Percentiles rank a stretch among this genome's conserved stretches.
Conservation (phyloP, 2,329 filamentous ascomycete species). For the Aspergillus sclerotialis region DNA sequence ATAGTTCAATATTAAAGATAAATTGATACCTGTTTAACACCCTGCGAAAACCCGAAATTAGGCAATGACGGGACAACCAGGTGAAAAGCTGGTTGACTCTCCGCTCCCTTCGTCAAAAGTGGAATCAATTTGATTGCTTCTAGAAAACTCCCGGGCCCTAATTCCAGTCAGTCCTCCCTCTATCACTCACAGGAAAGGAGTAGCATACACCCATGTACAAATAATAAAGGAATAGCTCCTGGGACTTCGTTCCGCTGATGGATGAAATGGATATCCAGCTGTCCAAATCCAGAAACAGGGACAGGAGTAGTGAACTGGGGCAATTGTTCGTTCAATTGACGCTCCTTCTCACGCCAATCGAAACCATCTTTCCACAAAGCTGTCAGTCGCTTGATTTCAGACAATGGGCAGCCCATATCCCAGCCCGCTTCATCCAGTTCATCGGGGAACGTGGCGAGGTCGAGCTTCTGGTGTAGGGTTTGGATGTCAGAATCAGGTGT, state of each 20-base stretch:
- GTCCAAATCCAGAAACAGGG: slow-evolving; percentile 51
- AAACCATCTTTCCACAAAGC: slow-evolving; percentile 50
- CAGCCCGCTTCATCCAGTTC: slow-evolving; percentile 48
- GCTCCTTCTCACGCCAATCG: slow-evolving; percentile 57
- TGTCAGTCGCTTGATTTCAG: slow-evolving; percentile 53
- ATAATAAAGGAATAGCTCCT: slow-evolving; percentile 57
- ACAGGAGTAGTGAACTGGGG: slow-evolving; percentile 53
- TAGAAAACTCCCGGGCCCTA: slow-evolving; percentile 59
- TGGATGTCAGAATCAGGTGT: slow-evolving; percentile 48
- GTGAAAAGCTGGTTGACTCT: slow-evolving; percentile 41
- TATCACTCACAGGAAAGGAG: background rate
- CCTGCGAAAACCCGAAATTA: slow-evolving; percentile 50
- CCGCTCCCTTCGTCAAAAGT: slow-evolving; percentile 32
- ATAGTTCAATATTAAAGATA: too few relatives aligned
- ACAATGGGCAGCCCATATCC: slow-evolving; percentile 55
- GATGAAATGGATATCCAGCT: slow-evolving; percentile 58
- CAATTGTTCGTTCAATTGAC: slow-evolving; percentile 49
- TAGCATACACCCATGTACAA: slow-evolving; percentile 55
- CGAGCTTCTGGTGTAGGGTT: slow-evolving; percentile 51
- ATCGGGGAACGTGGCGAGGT: slow-evolving; percentile 48
- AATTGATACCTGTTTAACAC: slow-evolving; percentile 25
- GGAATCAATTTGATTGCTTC: slow-evolving; percentile 45
- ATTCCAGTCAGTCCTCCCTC: slow-evolving; percentile 2
- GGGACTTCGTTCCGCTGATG: slow-evolving; percentile 48
- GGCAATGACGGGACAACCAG: slow-evolving; percentile 50